phyloP scores from a whole-genome alignment of 1,139 yeast genomes.

The Yamadazyma songkhlaensis region DNA sequence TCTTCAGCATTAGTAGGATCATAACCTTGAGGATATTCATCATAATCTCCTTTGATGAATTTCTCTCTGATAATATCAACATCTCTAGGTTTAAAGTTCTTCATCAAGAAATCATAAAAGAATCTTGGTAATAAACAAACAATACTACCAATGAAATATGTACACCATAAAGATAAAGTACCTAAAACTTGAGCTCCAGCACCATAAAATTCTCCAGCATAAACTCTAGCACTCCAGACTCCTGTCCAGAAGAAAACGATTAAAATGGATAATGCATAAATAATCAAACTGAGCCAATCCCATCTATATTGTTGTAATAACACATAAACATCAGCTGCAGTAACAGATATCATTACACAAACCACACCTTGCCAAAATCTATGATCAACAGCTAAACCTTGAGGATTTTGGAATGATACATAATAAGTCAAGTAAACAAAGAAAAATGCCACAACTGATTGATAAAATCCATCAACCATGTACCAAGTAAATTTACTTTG shows the following conservation, averaged over 20 bases:
- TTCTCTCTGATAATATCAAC: constrained; percentile 55
- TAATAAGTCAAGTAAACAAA: constrained; percentile 53
- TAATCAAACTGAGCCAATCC: constrained; percentile 56
- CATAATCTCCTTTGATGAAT: constrained; percentile 44
- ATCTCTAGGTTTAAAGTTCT: constrained; percentile 50
- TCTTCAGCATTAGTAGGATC: constrained; percentile 58
- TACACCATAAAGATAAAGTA: constrained; percentile 51
- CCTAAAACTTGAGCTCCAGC: constrained; percentile 58
- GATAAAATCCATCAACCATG: constrained; percentile 59
- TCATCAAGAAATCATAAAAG: constrained; percentile 43
- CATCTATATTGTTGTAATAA: constrained; percentile 56
- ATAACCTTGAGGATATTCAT: constrained; percentile 50
- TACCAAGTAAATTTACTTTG: constrained; percentile 52
- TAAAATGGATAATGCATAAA: constrained; percentile 48
- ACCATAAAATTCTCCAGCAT: constrained; percentile 47
- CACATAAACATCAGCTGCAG: constrained; percentile 53
- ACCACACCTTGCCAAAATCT: constrained; percentile 57
- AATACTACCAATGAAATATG: constrained; percentile 45
- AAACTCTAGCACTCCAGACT: constrained; percentile 50
- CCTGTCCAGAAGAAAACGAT: constrained; percentile 63
- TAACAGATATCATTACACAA: constrained; percentile 46
- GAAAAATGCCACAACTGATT: constrained; percentile 53
- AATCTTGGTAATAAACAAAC: constrained; percentile 53
- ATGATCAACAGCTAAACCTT: constrained; percentile 54
- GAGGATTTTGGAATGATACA: constrained; percentile 43